Conservation (phyloP, 2,329 filamentous ascomycete species). For the Epichloe gansuensis region DNA sequence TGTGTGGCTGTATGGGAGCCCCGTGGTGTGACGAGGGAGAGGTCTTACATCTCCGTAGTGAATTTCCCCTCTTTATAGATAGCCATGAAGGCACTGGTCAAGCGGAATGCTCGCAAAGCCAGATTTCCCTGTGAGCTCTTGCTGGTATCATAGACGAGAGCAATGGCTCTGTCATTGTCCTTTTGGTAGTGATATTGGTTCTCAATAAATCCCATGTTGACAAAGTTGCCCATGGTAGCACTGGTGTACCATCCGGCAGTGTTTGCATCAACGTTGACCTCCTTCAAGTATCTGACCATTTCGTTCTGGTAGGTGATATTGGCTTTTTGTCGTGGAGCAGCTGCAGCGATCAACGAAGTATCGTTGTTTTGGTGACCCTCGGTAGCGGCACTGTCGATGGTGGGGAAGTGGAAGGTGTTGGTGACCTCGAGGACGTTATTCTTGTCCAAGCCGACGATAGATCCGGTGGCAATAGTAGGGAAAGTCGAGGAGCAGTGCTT, state of each 20-base stretch:
- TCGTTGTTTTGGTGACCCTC: constrained; percentile 67
- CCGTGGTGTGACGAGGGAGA: neutral
- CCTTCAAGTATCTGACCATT: constrained; percentile 92
- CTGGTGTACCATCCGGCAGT: constrained; percentile 98
- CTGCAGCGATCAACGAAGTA: constrained; percentile 63
- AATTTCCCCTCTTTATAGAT: constrained; percentile 97
- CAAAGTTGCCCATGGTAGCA: constrained; percentile 96
- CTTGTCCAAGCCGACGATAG: constrained; percentile 85
- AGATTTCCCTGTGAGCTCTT: constrained; percentile 85
- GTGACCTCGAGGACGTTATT: constrained; percentile 75
- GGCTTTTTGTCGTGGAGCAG: constrained; percentile 82
- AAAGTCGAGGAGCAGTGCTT: constrained; percentile 85
- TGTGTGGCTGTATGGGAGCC: neutral
- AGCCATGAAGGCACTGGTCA: constrained; percentile 76
- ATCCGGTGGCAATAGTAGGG: constrained; percentile 79
- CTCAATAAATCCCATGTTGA: constrained; percentile 91
- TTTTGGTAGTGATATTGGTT: constrained; percentile 98
- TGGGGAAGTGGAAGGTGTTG: constrained; percentile 89
- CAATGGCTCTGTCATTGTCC: constrained; percentile 78
- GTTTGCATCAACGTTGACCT: constrained; percentile 97
- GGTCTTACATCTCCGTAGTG: constrained; percentile 75
- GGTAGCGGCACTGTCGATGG: constrained; percentile 55
- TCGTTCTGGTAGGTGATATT: constrained; percentile 83
- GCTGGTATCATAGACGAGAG: constrained; percentile 89
- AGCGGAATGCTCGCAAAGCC: constrained; percentile 79